These are phyloP conservation scores for Auricularia sp. DNA, from an alignment of 768 basidiomycete genomes.

Conservation along the genomic window DNA sequence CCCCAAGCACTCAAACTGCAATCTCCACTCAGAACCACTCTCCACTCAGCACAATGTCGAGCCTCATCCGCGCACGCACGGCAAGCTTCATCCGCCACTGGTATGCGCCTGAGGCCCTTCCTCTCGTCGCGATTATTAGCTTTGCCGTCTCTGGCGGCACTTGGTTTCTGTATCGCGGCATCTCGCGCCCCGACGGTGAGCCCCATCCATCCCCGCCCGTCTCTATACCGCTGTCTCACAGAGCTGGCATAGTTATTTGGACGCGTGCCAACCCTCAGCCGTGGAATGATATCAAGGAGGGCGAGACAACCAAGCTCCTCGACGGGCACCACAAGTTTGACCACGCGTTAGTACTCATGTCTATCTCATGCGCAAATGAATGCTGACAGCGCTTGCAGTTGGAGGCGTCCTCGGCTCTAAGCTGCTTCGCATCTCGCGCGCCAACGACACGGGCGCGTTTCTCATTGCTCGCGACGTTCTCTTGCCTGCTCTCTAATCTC, in stretches of 20 bases:
- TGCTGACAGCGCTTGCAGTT: neutral
- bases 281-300: conserved; percentile 73
- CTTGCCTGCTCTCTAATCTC: neutral
- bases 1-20: no score
- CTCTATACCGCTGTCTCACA: neutral
- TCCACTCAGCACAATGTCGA: neutral
- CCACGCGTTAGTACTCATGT: conserved; percentile 42
- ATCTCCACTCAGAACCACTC: neutral
- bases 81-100: conserved; percentile 29
- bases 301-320: conserved; percentile 65
- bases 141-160: conserved; percentile 42
- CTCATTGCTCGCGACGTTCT: neutral
- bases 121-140: conserved; percentile 33
- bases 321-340: conserved; percentile 65
- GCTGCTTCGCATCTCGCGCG: neutral
- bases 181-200: conserved; percentile 35
- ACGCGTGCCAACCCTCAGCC: conserved; percentile 70
- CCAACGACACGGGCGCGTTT: neutral
- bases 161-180: conserved; percentile 61
- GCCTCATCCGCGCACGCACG: neutral
- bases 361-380: conserved; percentile 2
- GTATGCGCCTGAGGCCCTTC: conserved; percentile 48
- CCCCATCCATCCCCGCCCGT: neutral
- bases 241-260: conserved; percentile 39
- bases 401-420: neutral